Evolutionary conservation across 495 filamentous ascomycete genomes (phyloP).

Genomic region (Trichoderma asperelloides): DNA sequence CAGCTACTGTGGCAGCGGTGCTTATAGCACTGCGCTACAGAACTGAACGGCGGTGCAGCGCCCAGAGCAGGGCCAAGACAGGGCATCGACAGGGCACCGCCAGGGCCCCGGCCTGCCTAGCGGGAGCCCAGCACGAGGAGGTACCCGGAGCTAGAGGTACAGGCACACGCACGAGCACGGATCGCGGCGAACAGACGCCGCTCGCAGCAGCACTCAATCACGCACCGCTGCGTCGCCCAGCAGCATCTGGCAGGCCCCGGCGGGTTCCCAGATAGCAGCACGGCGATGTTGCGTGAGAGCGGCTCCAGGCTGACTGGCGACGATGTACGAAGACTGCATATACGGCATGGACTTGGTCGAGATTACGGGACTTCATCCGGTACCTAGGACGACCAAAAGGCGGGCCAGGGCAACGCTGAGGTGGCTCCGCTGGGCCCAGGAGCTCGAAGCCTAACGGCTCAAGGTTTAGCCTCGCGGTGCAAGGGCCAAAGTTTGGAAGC

Average conservation of each 20-base stretch:
- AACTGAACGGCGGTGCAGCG: not conserved
- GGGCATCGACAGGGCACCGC: not conserved
- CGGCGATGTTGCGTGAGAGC: not conserved
- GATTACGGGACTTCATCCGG: slow-evolving; percentile 2
- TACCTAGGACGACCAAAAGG: slow-evolving; percentile 5
- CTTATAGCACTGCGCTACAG: not conserved
- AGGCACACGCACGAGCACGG: not conserved
- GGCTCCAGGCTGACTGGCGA: not conserved
- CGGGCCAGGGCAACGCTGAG: slow-evolving; percentile 5
- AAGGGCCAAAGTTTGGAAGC: not conserved
- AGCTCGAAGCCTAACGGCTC: not conserved
- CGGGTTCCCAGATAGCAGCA: not conserved
- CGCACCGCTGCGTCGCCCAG: not conserved
- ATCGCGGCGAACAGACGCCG: not conserved
- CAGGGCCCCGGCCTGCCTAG: not conserved
- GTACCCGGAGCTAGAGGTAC: slow-evolving; percentile 1
- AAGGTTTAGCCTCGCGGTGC: not conserved
- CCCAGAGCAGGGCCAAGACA: not conserved
- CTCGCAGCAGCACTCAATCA: not conserved
- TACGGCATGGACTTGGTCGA: not conserved
- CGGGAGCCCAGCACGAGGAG: not conserved
- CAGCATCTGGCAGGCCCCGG: not conserved
- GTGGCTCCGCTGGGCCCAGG: slow-evolving; percentile 3
- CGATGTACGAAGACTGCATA: not conserved
- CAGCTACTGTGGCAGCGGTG: not conserved